Base-by-base conservation (phyloP, 2,329 filamentous ascomycete species). In the Stenocarpella maydis region DNA sequence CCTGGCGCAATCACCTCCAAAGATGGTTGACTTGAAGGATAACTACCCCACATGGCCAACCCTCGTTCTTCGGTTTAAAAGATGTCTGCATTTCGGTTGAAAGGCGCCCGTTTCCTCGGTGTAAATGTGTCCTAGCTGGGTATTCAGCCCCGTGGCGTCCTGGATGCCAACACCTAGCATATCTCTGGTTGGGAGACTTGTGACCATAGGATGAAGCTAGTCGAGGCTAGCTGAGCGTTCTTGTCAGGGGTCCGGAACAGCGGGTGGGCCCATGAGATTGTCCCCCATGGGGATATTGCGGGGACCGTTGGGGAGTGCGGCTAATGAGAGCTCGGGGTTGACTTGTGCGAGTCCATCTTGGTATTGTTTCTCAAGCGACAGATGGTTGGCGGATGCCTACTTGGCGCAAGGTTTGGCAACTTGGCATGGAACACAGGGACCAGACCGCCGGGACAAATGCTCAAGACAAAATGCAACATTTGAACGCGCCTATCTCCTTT, bases 341-440 rank as follows among this genome's bases (percentile, higher is more conserved):
- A 61, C 21, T 61, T 61, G 55, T 61, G 41, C 55, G 55, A 61
- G 39, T 47, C 45, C 6, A n/a, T 21, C 55, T 45, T 61, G 55
- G 55, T 61, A 45, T 47, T 31, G 39, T 17, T 47, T 19, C 55
- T 34, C 39, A 45, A 61, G 55, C 45, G 55, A 45, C 39, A 17
- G 39, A 24, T 61, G 55, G 55, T 45, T 61, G 55, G 55, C 45
- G 55, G 55, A 45, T 26, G 41, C 17, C 55, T 31, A 2, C 55
- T 61, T 61, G 55, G 55, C 55, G 39, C 55, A 19, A 61, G 41
- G 55, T 61, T 61, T 61, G 39, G 55, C 55, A 61, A 61, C 55
- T 61, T 61, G 55, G 55, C 55, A 61, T 34, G 55, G 55, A 34
- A 47, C 41, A 21, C 19, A 31, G 41, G 55, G 39, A 47, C 55